phyloP scores from a whole-genome alignment of 495 filamentous ascomycete species.

The Aspergillus cavernicola region DNA sequence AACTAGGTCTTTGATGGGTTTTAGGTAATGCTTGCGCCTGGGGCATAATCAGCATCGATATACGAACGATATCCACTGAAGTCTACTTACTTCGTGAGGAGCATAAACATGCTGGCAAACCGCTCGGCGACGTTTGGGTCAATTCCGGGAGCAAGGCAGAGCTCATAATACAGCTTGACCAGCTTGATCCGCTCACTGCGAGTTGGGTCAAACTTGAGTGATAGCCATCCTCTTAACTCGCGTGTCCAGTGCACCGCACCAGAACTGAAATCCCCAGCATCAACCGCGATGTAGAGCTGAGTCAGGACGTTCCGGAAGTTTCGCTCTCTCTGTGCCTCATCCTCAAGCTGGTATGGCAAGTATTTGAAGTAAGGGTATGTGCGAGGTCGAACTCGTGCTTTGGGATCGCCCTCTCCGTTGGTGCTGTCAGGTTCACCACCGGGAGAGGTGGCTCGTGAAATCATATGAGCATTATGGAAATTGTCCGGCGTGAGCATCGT shows the following conservation, averaged over 20 bases:
- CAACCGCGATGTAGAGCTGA: constrained; percentile 85
- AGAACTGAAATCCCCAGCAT: constrained; percentile 88
- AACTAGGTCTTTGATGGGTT: constrained; percentile 79
- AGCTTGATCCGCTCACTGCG: constrained; percentile 76
- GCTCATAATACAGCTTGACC: constrained; percentile 89
- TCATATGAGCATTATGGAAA: constrained; percentile 46
- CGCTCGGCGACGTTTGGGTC: constrained; percentile 78
- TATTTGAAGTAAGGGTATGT: constrained; percentile 89
- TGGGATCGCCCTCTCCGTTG: constrained; percentile 51
- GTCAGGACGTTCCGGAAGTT: constrained; percentile 82
- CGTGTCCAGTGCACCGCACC: constrained; percentile 96
- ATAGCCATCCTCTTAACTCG: constrained; percentile 91
- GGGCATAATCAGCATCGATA: constrained; percentile 25
- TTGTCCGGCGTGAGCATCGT: constrained; percentile 45
- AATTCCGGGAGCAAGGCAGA: constrained; percentile 84
- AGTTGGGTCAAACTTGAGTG: constrained; percentile 93
- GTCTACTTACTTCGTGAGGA: constrained; percentile 73
- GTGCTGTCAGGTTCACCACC: constrained; percentile 55
- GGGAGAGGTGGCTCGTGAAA: constrained; percentile 63
- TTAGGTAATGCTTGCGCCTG: constrained; percentile 93
- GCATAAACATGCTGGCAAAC: constrained; percentile 95
- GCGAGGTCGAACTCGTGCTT: constrained; percentile 73
- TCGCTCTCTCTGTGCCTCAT: constrained; percentile 63
- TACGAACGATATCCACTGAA: not conserved
- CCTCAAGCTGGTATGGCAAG: constrained; percentile 83